These are phyloP conservation scores for Panicum hallii DNA, from an alignment of 202 grass and related monocot genomes.

Conservation along the genomic window DNA sequence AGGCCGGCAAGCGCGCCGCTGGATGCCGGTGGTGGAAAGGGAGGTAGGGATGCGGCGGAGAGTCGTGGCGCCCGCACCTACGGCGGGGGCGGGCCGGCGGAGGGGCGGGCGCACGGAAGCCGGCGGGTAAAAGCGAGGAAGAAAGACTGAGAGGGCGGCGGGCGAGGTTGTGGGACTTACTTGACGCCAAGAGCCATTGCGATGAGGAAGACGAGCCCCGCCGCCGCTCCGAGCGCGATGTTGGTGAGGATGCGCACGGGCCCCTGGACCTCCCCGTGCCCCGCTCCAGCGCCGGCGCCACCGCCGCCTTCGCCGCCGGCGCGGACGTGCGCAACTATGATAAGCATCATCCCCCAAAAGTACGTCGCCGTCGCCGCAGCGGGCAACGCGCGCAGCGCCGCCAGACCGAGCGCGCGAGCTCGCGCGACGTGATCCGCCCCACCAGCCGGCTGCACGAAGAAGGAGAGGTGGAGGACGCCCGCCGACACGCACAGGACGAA, in stretches of 20 bases:
- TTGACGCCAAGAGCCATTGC: not conserved
- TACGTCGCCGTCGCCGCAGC: not conserved
- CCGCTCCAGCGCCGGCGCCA: not conserved
- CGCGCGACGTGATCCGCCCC: not conserved
- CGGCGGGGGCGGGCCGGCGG: too few relatives aligned
- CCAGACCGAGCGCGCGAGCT: not conserved
- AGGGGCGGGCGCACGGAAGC: too few relatives aligned
- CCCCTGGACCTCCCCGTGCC: not conserved
- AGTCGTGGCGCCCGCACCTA: too few relatives aligned
- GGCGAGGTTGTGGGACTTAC: not conserved
- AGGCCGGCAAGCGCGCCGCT: too few relatives aligned
- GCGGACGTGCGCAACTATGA: not conserved
- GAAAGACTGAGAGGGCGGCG: not conserved
- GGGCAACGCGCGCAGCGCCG: not conserved
- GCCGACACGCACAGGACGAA: not conserved
- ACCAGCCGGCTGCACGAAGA: not conserved
- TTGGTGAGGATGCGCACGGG: not conserved
- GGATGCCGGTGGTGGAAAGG: too few relatives aligned
- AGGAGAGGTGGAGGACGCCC: not conserved
- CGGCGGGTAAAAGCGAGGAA: too few relatives aligned
- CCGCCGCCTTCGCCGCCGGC: not conserved
- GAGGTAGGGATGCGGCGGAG: not conserved
- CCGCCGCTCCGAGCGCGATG: not conserved
- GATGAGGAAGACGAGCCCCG: not conserved
- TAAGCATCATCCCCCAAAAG: not conserved